phyloP scores from a whole-genome alignment of 305 asterid species.

The Nicotiana rustica region DNA sequence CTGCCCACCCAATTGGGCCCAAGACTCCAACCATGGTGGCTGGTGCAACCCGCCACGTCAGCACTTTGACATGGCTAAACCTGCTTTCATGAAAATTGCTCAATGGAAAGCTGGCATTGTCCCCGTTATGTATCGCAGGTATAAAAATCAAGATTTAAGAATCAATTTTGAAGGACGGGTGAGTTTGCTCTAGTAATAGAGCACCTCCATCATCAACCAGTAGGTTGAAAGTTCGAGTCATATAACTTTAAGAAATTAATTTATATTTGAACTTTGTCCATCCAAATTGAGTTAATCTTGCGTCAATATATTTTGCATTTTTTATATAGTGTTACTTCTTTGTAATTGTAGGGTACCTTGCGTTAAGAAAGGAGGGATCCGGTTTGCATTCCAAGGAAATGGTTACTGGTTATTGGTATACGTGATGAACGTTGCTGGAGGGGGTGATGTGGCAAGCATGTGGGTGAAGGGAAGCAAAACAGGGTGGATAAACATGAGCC shows the following conservation, averaged over 20 bases:
- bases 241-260: not conserved
- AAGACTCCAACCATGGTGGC: conserved; percentile 82
- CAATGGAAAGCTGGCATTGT: conserved; percentile 83
- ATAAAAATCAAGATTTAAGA: not conserved
- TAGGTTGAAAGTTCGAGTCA: not conserved
- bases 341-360: conserved; percentile 65
- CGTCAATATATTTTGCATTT: not conserved
- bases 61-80: conserved; percentile 89
- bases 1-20: conserved; percentile 90
- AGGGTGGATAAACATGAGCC: conserved; percentile 90
- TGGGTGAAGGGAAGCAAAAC: conserved; percentile 83
- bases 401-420: conserved; percentile 87
- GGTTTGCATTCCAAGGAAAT: conserved; percentile 75
- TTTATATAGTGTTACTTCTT: not conserved
- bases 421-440: conserved; percentile 82
- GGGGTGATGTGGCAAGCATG: conserved; percentile 70
- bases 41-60: conserved; percentile 98
- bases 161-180: not conserved
- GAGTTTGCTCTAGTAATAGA: not conserved
- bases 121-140: conserved; percentile 78
- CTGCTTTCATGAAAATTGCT: conserved; percentile 87
- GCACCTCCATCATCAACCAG: not conserved
- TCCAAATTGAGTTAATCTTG: not conserved
- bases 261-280: not conserved
- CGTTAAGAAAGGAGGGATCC: conserved; percentile 57